Conservation (phyloP, 805 yeast species). For the Barnettozyma populi region DNA sequence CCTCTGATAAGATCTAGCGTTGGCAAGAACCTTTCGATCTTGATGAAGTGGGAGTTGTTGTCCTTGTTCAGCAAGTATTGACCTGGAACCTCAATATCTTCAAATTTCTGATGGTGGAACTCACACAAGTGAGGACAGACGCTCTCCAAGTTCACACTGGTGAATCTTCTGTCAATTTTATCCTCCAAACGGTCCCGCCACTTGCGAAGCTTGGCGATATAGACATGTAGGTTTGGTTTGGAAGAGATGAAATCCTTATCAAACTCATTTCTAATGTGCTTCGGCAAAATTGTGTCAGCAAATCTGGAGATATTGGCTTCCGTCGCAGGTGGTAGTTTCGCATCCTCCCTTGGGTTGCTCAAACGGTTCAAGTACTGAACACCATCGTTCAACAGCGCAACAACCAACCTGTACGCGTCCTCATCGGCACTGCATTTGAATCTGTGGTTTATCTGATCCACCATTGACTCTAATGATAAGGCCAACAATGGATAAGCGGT, state of each 20-base stretch:
- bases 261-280: constrained; percentile 82
- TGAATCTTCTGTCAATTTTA: constrained; percentile 79
- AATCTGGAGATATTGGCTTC: constrained; percentile 83
- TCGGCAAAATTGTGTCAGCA: constrained; percentile 90
- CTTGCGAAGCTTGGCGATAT: constrained; percentile 72
- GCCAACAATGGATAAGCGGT: constrained; percentile 96
- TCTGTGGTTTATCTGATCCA: constrained; percentile 90
- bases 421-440: constrained; percentile 94
- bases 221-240: constrained; percentile 84
- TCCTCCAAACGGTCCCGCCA: constrained; percentile 95
- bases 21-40: constrained; percentile 90
- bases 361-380: constrained; percentile 83
- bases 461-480: constrained; percentile 86
- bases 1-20: constrained; percentile 85
- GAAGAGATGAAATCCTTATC: constrained; percentile 84
- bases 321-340: constrained; percentile 83
- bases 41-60: constrained; percentile 82
- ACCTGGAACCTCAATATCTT: constrained; percentile 96
- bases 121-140: constrained; percentile 93
- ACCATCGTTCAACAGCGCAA: constrained; percentile 90
- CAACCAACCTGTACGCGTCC: constrained; percentile 90
- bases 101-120: constrained; percentile 97
- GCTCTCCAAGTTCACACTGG: constrained; percentile 76
- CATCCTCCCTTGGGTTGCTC: constrained; percentile 82
- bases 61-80: constrained; percentile 88